These are phyloP conservation scores for Stephanodiscus minutulus DNA, from an alignment of 108 stramenopile genomes.

Conservation along the genomic window DNA sequence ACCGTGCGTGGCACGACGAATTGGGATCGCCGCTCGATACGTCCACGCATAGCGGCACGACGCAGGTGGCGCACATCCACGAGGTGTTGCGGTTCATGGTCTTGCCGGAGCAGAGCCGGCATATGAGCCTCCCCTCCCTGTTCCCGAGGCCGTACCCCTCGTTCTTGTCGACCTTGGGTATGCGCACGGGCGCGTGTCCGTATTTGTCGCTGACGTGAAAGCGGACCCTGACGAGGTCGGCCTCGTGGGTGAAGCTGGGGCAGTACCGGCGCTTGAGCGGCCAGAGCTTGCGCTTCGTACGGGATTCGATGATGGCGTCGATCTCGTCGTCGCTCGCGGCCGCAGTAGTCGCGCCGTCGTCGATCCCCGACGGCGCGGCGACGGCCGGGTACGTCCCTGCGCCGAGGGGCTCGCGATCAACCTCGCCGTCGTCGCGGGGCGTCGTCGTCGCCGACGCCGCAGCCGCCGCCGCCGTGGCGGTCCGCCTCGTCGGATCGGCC, in stretches of 20 bases:
- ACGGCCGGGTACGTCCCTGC: too few species aligned
- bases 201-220: constrained; percentile 14
- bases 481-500: background rate
- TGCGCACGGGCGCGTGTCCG: constrained; percentile 6
- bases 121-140: constrained; percentile 41
- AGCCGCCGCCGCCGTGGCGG: background rate
- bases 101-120: constrained; percentile 33
- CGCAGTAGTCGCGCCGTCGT: background rate
- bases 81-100: constrained; percentile 42
- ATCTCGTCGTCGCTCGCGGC: constrained; percentile 17
- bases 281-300: background rate
- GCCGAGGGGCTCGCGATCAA: too few species aligned
- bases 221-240: constrained; percentile 17
- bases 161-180: constrained; percentile 5
- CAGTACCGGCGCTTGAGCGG: constrained; percentile 14
- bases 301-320: constrained; percentile 11
- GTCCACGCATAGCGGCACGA: constrained; percentile 43
- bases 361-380: too few species aligned
- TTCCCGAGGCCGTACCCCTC: constrained; percentile 21
- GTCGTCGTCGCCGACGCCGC: background rate
- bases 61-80: constrained; percentile 42
- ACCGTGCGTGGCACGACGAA: constrained; percentile 21
- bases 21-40: constrained; percentile 14
- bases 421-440: background rate
- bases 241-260: background rate